Evolutionary conservation across 2,329 filamentous ascomycete genomes (phyloP).

Genomic region (Cercospora sojina): DNA sequence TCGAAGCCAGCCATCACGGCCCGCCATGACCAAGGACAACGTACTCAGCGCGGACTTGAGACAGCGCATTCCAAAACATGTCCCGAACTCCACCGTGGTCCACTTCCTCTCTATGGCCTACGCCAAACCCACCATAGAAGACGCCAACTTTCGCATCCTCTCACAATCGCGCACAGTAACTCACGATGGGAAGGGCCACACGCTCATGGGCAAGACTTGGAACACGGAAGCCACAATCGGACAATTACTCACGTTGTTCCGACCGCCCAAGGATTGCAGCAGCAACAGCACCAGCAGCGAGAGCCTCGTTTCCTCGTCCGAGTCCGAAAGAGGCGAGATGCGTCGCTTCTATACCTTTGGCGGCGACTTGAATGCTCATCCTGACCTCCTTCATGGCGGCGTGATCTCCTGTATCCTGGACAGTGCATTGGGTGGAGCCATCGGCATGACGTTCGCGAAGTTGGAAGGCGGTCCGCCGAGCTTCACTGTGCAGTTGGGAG

Average conservation of each 20-base stretch:
- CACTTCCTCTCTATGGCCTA: conserved; percentile 25
- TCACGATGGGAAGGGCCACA: conserved; percentile 24
- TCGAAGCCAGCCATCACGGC: background rate
- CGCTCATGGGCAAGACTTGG: conserved; percentile 29
- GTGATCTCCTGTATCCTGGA: conserved; percentile 27
- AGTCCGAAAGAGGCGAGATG: conserved; percentile 19
- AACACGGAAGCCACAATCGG: conserved; percentile 24
- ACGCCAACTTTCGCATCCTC: conserved; percentile 20
- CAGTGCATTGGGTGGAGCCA: conserved; percentile 19
- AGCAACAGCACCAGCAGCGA: background rate
- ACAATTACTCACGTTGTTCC: conserved; percentile 21
- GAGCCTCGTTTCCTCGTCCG: conserved; percentile 13
- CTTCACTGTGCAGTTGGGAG: conserved; percentile 29
- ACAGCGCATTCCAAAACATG: conserved; percentile 1
- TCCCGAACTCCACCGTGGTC: conserved; percentile 21
- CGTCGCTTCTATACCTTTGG: conserved; percentile 28
- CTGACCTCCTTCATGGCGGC: conserved; percentile 25
- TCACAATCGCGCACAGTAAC: conserved; percentile 23
- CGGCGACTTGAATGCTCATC: conserved; percentile 27
- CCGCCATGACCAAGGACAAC: background rate
- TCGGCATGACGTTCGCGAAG: conserved; percentile 21
- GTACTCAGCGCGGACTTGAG: background rate
- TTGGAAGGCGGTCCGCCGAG: conserved; percentile 11
- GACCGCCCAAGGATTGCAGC: conserved; percentile 2
- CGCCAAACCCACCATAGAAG: conserved; percentile 15